Evolutionary conservation across 2,329 filamentous ascomycete genomes (phyloP), one percentile per base, ranked within the genome.

Genomic region (Clonostachys sp.): DNA sequence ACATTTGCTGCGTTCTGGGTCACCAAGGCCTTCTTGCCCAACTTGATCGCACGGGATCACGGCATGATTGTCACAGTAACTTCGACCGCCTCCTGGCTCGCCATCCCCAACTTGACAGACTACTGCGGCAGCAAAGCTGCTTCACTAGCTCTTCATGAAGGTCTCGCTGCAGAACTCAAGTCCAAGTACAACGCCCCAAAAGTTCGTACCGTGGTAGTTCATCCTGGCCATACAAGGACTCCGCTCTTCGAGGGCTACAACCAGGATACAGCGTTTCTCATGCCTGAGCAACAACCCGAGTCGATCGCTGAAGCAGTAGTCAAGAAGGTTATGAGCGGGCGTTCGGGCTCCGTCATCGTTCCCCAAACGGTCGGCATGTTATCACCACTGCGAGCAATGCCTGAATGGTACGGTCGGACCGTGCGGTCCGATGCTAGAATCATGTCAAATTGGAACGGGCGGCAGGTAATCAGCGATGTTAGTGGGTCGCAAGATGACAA

Each of bases 61-160:
- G 86, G 87, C 50, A 87, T 87, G 74, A 63, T 90, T 39, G 83
- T 89, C 18, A 89, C 83, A 1, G 75, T 90, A 18, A 81, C 86
- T 13, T 83, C 78, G 3, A 72, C 81, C 44, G 84, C 85, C 0
- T 76, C 78, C 12, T 87, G 80, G 65, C 54, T 81, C 8, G 70
- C 77, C 2, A 75, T 80, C 0, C 80, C 85, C 4, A 75, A 75
- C 55, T 78, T 88, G 72, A 77, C 84, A 36, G 84, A 89, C 65
- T 90, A 90, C 65, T 71, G 74, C 3, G 74, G 80, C 8, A 78
- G 75, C 53, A 90, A 90, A 66, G 78, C 84, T 2, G 84, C 81
- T 0, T 78, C 83, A 2, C 61, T 87, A 18, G 69, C 80, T 4
- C 84, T 90, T 62, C 84, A 89, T 58, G 84, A 90, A 60, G 86